These are phyloP conservation scores for Trichoderma sp. DNA, from an alignment of 2,329 filamentous ascomycete genomes.

Conservation along the genomic window DNA sequence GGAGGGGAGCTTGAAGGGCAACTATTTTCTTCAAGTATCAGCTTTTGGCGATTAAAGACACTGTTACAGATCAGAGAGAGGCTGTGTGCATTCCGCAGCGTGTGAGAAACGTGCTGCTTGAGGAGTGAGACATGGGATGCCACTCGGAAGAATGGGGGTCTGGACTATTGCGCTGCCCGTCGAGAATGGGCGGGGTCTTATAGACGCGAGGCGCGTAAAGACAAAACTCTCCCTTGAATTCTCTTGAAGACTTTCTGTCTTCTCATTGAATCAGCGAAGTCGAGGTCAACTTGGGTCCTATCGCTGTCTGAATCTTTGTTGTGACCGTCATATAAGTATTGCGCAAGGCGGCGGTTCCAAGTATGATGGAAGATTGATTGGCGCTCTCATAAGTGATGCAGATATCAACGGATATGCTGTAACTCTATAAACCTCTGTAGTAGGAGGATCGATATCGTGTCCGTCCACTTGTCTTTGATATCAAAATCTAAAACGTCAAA, in stretches of 20 bases:
- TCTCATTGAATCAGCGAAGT: too few species aligned
- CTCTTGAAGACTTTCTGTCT: too few species aligned
- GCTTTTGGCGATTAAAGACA: conserved; percentile 10
- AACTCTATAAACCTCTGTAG: too few species aligned
- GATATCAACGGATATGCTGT: background rate
- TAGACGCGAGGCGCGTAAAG: conserved; percentile 9
- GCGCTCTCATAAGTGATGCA: background rate
- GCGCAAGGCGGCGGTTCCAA: too few species aligned
- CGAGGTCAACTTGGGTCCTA: too few species aligned
- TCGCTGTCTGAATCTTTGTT: too few species aligned
- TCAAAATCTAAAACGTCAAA: background rate
- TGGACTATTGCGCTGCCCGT: conserved; percentile 2
- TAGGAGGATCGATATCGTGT: too few species aligned
- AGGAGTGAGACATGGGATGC: conserved; percentile 32
- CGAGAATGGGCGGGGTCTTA: conserved; percentile 10
- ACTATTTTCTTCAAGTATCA: too few species aligned
- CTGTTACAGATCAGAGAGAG: conserved; percentile 29
- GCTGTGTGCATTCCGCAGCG: conserved; percentile 36
- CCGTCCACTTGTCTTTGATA: too few species aligned
- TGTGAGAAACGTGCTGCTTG: conserved; percentile 26
- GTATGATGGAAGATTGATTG: too few species aligned
- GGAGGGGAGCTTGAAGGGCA: background rate
- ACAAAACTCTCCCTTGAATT: conserved; percentile 1
- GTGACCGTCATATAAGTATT: too few species aligned
- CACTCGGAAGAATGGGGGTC: conserved; percentile 16